Conservation (phyloP, 1,139 yeast genomes). For the Geotrichum candidum region DNA sequence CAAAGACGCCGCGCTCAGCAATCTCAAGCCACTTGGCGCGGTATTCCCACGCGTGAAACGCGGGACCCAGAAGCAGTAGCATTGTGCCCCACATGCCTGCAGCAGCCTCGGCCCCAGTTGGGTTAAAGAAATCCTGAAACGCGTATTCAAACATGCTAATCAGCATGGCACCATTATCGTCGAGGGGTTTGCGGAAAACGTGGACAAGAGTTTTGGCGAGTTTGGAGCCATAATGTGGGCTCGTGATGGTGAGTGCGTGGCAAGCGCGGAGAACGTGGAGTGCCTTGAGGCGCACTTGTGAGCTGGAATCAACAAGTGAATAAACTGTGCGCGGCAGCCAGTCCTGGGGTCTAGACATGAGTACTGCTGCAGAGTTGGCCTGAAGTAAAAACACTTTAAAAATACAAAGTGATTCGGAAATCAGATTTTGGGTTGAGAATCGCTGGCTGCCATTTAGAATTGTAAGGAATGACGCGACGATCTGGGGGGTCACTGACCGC, state of each 20-base stretch:
- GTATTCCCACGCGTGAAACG: conserved; percentile 22
- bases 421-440: conserved; percentile 24
- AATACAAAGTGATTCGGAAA: conserved; percentile 22
- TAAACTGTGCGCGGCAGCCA: conserved; percentile 26
- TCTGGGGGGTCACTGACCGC: conserved; percentile 22
- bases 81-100: conserved; percentile 23
- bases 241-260: conserved; percentile 20
- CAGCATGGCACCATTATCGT: conserved; percentile 9
- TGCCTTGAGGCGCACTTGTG: conserved; percentile 23
- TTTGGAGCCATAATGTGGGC: conserved; percentile 14
- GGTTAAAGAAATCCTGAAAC: conserved; percentile 15
- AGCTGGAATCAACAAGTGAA: conserved; percentile 21
- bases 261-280: conserved; percentile 23
- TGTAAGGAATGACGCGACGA: conserved; percentile 21
- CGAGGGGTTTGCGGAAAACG: conserved; percentile 18
- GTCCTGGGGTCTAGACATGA: conserved; percentile 21
- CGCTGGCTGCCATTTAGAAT: conserved; percentile 22
- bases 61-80: conserved; percentile 20
- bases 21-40: conserved; percentile 21
- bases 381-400: conserved; percentile 2
- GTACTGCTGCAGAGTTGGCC: conserved; percentile 19
- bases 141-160: conserved; percentile 19
- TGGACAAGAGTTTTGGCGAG: conserved; percentile 13
- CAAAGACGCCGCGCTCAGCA: conserved; percentile 21
- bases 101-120: conserved; percentile 20